phyloP scores from a whole-genome alignment of 805 yeast species.

The Wickerhamiella dianesei region DNA sequence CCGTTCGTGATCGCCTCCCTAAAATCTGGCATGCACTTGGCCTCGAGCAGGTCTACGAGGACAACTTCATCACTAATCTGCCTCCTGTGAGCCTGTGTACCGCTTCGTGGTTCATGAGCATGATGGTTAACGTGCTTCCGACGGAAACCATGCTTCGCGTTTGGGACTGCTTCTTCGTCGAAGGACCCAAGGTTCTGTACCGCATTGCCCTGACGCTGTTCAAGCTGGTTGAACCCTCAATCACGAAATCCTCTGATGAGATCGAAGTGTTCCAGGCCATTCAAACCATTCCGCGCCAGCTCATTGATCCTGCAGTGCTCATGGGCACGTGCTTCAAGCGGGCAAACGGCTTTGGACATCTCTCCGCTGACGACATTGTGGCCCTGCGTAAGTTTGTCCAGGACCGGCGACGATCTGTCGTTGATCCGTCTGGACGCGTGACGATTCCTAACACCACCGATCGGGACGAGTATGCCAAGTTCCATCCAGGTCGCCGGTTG shows the following conservation, averaged over 20 bases:
- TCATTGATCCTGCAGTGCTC: constrained; percentile 47
- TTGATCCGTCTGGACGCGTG: constrained; percentile 1
- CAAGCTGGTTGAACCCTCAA: constrained; percentile 56
- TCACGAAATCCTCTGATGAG: constrained; percentile 32
- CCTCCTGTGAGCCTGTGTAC: constrained; percentile 92
- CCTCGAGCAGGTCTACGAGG: constrained; percentile 30
- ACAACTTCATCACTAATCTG: constrained; percentile 46
- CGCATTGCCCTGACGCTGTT: constrained; percentile 70
- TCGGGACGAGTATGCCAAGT: constrained; percentile 19
- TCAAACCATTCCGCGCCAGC: constrained; percentile 54
- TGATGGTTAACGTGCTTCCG: constrained; percentile 83
- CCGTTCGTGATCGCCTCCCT: constrained; percentile 74
- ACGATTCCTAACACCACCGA: constrained; percentile 10
- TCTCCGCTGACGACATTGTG: constrained; percentile 71
- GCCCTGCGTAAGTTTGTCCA: constrained; percentile 68
- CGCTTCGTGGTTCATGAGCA: constrained; percentile 96
- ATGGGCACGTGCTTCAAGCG: constrained; percentile 66
- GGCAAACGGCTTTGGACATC: constrained; percentile 54
- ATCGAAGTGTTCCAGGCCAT: constrained; percentile 70
- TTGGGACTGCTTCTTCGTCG: constrained; percentile 93
- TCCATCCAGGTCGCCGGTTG: constrained; percentile 21
- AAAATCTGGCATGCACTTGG: constrained; percentile 53
- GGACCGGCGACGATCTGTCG: constrained; percentile 25
- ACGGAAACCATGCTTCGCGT: constrained; percentile 75
- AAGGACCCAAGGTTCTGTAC: constrained; percentile 76